Evolutionary conservation across 2,329 filamentous ascomycete genomes (phyloP), one percentile per base, ranked within the genome.

Genomic region (Phyllosticta capitalensis): DNA sequence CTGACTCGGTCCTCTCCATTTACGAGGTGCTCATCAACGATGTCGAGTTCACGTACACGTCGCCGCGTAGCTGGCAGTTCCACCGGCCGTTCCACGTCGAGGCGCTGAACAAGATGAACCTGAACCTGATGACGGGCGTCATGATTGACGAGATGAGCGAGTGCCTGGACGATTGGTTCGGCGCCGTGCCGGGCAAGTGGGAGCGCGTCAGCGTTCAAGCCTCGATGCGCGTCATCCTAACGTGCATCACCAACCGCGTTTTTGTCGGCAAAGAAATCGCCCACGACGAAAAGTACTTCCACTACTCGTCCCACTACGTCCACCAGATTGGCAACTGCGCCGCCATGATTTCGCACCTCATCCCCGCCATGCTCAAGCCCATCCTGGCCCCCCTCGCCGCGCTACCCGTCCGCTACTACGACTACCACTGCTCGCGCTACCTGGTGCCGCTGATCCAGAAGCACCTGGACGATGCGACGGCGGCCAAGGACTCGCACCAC

Each of bases 51-150:
- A 20, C 33, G 49, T 58, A 58, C 26, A 52, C 48, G 0, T 54
- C 56, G 4, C 56, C 56, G 14, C 50, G 50, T n/a, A 26, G 49
- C 22, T 58, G 56, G 56, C 19, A 52, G 7, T 58, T 58, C 50
- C n/a, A 48, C 26, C 56, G 56, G 17, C 49, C 56, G 26, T 58
- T 58, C 50, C 56, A 58, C 50, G 50, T 58, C 50, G 56, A 58
- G 20, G 56, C 56, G 3, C 50, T 58, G 26, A 58, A 58, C 56
- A 58, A 58, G 50, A 52, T 58, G 30, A 52, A 53, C 48, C 56
- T 58, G 26, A 26, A 54, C 28, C 26, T 48, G 17, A 53, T 58
- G 49, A 58, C 56, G 14, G 17, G 22, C 14, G 17, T 21, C 20
- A 58, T 58, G 28, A 19, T 58, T 17, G 26, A 54, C 50, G 56